A percentile compares a stretch with the other conserved stretches of the same genome.
These are phyloP conservation scores for Leccinum subrobustum DNA, from an alignment of 1,284 basidiomycete species.

Conservation along the genomic window DNA sequence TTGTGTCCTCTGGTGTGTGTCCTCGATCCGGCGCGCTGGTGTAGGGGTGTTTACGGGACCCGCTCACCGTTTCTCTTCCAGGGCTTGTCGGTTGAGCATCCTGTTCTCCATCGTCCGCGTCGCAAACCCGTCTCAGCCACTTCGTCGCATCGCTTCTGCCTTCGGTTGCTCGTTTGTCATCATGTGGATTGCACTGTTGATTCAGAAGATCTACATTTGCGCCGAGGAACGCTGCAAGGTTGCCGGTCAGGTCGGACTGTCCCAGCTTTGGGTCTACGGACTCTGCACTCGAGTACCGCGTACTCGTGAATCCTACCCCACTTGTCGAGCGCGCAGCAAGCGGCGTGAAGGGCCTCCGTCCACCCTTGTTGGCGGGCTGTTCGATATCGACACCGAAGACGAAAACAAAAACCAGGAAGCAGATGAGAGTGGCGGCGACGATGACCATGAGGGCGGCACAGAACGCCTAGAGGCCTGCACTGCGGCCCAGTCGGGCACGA, in stretches of 20 bases:
- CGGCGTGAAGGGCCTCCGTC: too few relatives aligned
- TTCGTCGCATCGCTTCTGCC: conserved; percentile 6
- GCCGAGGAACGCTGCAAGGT: conserved; percentile 2
- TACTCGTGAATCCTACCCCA: too few relatives aligned
- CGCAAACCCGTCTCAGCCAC: conserved; percentile 9
- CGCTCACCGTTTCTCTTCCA: conserved; percentile 4
- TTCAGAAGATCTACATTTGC: conserved; percentile 20
- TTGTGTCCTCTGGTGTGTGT: conserved; percentile 23
- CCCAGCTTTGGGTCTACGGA: conserved; percentile 8
- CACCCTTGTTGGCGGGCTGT: too few relatives aligned
- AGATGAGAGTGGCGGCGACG: too few relatives aligned
- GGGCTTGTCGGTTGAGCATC: conserved; percentile 27
- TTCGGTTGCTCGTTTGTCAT: conserved; percentile 17
- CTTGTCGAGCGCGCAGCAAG: too few relatives aligned
- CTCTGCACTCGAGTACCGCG: too few relatives aligned
- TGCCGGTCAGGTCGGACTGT: conserved; percentile 6
- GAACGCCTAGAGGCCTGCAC: too few relatives aligned
- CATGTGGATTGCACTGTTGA: conserved; percentile 26
- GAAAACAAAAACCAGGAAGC: too few relatives aligned
- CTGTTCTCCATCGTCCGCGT: conserved; percentile 25
- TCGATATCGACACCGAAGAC: too few relatives aligned
- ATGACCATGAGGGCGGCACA: too few relatives aligned
- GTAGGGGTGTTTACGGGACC: not conserved
- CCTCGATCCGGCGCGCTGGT: not conserved
- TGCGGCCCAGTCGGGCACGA: too few relatives aligned